A percentile compares a stretch with the other conserved stretches of the same genome.
Evolutionary conservation across 495 filamentous ascomycete genomes (phyloP).

Genomic region (Thermothielavioides terrestris): DNA sequence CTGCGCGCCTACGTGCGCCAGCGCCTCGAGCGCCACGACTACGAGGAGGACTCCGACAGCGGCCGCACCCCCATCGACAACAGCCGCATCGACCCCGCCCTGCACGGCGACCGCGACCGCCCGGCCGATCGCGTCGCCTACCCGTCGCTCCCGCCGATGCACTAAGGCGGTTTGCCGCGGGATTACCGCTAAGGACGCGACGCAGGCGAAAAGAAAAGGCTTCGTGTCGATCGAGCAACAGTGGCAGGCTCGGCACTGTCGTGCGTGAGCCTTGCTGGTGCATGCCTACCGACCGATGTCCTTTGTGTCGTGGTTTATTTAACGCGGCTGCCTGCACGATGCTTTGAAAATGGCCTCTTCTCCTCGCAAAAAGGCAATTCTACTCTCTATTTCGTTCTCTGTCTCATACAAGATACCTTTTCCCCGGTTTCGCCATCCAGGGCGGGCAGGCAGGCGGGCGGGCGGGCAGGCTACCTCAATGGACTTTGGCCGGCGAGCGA

Average conservation of each 20-base stretch:
- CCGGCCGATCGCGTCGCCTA: conserved; percentile 2
- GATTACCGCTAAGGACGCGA: neutral
- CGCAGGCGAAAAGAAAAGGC: neutral
- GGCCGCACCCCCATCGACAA: conserved; percentile 13
- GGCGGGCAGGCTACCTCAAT: no score
- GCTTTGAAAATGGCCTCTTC: no score
- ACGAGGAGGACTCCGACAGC: conserved; percentile 34
- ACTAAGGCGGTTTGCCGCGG: neutral
- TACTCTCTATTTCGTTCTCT: neutral
- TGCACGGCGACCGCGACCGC: conserved; percentile 5
- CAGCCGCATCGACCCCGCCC: conserved; percentile 25
- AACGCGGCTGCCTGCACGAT: no score
- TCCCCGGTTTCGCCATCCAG: neutral
- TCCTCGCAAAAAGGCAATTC: no score
- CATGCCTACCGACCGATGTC: no score
- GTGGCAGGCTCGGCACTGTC: no score
- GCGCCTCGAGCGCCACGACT: conserved; percentile 56
- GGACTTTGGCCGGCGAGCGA: neutral
- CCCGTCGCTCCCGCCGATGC: conserved; percentile 9
- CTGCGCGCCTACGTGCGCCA: conserved; percentile 60
- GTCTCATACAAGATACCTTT: conserved; percentile 3
- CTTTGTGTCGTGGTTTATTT: no score
- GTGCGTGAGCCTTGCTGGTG: no score
- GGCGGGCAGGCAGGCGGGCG: no score
- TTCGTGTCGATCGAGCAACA: no score